Conservation (phyloP, 345 rosid genomes). For the Raphanus sativus region DNA sequence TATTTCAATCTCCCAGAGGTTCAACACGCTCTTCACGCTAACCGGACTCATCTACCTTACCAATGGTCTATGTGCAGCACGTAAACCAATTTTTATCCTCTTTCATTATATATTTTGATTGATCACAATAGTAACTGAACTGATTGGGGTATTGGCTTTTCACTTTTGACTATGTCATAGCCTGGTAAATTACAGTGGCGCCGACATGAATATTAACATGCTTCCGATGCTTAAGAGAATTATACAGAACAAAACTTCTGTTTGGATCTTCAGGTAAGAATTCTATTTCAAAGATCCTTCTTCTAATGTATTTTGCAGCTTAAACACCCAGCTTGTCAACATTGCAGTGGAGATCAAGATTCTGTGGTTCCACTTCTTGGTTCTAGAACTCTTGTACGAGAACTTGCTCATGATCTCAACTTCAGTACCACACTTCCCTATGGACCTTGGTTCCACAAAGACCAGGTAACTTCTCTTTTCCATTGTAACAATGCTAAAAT, state of each 20-base stretch:
- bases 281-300: not conserved
- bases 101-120: not conserved
- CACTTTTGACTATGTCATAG: not conserved
- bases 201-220: not conserved
- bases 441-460: constrained; percentile 89
- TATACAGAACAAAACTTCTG: not conserved
- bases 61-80: constrained; percentile 81
- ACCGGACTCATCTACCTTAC: constrained; percentile 63
- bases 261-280: not conserved
- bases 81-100: constrained; percentile 31
- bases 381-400: constrained; percentile 73
- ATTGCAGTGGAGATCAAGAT: constrained; percentile 82
- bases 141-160: not conserved
- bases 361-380: constrained; percentile 79
- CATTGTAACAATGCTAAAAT: not conserved
- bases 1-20: constrained; percentile 88
- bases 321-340: not conserved
- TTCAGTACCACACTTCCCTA: constrained; percentile 69
- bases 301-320: not conserved
- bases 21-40: constrained; percentile 90
- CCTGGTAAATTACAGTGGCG: not conserved
- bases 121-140: not conserved
- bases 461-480: constrained; percentile 52
- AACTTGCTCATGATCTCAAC: constrained; percentile 69
- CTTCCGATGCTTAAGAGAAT: not conserved